A percentile compares a stretch with the other conserved stretches of the same genome.
Evolutionary conservation across 352 stramenopile species (phyloP).

Genomic region (Globisporangium paddicum): DNA sequence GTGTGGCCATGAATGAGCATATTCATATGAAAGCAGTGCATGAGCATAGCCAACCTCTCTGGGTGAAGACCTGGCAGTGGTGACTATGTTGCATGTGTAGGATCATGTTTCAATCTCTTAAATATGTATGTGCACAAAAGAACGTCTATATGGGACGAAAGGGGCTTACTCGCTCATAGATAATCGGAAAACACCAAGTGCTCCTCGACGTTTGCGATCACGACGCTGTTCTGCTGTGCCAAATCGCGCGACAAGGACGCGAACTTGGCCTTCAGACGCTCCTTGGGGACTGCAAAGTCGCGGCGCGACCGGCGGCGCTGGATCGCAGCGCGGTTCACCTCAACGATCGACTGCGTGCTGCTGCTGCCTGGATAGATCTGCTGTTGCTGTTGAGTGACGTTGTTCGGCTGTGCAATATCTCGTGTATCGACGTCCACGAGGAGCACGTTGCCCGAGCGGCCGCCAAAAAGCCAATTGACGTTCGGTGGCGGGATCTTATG

Average conservation of each 20-base stretch:
- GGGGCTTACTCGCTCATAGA: constrained; percentile 22
- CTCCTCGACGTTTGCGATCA: constrained; percentile 47
- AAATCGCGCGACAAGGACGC: constrained; percentile 59
- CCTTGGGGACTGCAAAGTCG: constrained; percentile 60
- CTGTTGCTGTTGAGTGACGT: constrained; percentile 1
- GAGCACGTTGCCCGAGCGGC: constrained; percentile 42
- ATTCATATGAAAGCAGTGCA: no score
- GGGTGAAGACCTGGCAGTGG: background rate
- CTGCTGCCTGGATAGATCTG: constrained; percentile 5
- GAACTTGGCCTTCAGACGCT: constrained; percentile 66
- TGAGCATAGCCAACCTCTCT: background rate
- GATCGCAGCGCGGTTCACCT: constrained; percentile 46
- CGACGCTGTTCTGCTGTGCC: constrained; percentile 32
- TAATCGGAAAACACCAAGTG: constrained; percentile 78
- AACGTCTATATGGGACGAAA: background rate
- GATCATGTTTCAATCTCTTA: background rate
- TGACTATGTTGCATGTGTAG: background rate
- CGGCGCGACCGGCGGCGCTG: constrained; percentile 42
- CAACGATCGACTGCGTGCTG: constrained; percentile 37
- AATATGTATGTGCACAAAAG: constrained; percentile 10
- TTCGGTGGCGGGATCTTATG: constrained; percentile 63
- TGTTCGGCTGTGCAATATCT: background rate
- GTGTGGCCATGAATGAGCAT: no score
- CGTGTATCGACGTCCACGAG: constrained; percentile 29
- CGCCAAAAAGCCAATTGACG: constrained; percentile 54